Base-by-base conservation (phyloP, 2,329 filamentous ascomycete species). In the Corinectria fuckeliana region DNA sequence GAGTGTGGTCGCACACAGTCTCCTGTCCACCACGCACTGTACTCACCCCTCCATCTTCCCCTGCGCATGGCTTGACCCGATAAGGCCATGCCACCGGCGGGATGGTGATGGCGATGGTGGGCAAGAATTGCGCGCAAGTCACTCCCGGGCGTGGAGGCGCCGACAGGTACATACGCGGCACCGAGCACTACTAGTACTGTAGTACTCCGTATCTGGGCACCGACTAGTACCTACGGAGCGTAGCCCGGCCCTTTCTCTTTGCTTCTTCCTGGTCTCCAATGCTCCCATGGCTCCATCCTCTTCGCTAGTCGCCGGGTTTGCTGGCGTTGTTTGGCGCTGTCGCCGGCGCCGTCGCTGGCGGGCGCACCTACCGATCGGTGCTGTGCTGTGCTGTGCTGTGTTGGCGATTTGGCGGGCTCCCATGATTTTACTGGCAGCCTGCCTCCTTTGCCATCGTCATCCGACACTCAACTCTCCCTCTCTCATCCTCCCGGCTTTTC, bases 381-480 rank as follows among this genome's bases (percentile, higher is more conserved):
- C 23, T 21, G 14, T 28, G 41, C 10, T 28, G 41, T 44, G 41
- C n/a, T 18, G 32, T 36, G 32, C 32, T 26, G 25, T 38, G 25
- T 28, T 45, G 42, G 42, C 42, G 42, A n/a, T 45, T 42, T 42
- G 21, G 39, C 20, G 39, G 21, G 21, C 10, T 36, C 20, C 20
- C 25, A 16, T 18, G 5, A 16, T 61, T 47, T 38, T 60, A 42
- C 30, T 34, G 26, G 41, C 20, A 21, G 38, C 38, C 54, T 48
- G 32, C 56, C 67, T 60, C 60, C 66, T 65, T 64, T 61, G 61
- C 53, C 63, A 71, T 70, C 66, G 67, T 69, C 68, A 63, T 70
- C 63, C 67, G 60, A 69, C 58, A 41, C 49, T 56, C 50, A 16
- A n/a, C 41, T 23, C 44, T 21, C 25, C 21, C 42, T 11, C 28